Base-by-base conservation (phyloP, 2,329 filamentous ascomycete genomes). In the Geoglossum cookeanum region DNA sequence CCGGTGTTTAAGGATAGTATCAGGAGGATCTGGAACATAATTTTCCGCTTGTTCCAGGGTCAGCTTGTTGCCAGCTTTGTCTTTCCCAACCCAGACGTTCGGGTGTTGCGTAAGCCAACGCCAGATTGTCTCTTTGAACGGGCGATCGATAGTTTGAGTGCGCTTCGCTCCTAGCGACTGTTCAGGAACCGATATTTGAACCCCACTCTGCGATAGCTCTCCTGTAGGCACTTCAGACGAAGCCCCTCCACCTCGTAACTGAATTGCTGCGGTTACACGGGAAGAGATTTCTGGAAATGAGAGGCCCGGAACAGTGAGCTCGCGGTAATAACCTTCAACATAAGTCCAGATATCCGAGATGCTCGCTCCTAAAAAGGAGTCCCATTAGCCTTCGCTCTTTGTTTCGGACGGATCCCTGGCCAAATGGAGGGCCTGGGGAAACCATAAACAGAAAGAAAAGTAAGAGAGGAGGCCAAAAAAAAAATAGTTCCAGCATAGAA, bases 101-200 rank as follows among this genome's bases (percentile, higher is more conserved):
- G 74, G 71, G 62, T 81, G 74, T 49, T 67, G 68, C 9, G 68
- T 72, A 55, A 83, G 68, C 78, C 78, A 82, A 39, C 68, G 67
- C 78, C 80, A 83, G 39, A 78, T 69, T 54, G 72, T 74, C 54
- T 75, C 71, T 58, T 78, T 69, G 59, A 82, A 74, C 6, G 61
- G 67, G 39, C 72, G 71, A 62, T 80, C 77, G 53, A 78, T 68
- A 22, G 57, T 63, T 53, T 66, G 66, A 33, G 17, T 61, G 22
- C 30, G 55, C 39, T 53, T 27, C 37, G 44, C 35, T n/a, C 35
- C 4, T 44, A 54, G 52, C 4, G 15, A 37, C 22, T 37, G 27
- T 8, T 22, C 30, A 22, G 30, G 49, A 7, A 37, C 33, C 35
- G 33, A 22, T 13, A 13, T 35, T 5, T 53, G 49, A n/a, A 3